phyloP scores from a whole-genome alignment of 768 basidiomycete genomes.

The Rickenella mellea region DNA sequence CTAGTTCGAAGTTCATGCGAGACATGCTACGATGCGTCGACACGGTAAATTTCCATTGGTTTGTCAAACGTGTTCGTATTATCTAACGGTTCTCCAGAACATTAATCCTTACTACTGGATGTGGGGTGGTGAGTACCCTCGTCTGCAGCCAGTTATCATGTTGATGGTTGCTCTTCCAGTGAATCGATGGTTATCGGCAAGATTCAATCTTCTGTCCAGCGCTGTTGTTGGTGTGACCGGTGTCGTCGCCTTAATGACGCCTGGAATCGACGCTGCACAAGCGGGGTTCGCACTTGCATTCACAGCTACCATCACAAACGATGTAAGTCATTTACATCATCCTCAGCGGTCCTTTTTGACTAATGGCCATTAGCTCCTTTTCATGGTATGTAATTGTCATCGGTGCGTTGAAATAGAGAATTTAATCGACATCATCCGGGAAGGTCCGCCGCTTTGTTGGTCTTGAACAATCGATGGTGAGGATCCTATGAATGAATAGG shows the following conservation, averaged over 20 bases:
- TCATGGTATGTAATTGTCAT: conserved; percentile 34
- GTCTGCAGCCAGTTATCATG: conserved; percentile 12
- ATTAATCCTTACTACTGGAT: conserved; percentile 82
- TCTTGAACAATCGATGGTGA: conserved; percentile 86
- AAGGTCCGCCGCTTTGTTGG: conserved; percentile 75
- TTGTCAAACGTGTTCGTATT: not conserved
- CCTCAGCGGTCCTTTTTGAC: not conserved
- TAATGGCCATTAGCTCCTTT: conserved; percentile 36
- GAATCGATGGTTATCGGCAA: conserved; percentile 83
- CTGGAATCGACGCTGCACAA: conserved; percentile 66
- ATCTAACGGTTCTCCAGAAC: conserved; percentile 24
- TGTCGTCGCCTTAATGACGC: conserved; percentile 54
- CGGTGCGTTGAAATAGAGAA: too few relatives aligned
- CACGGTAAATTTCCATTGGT: conserved; percentile 38
- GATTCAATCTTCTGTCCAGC: conserved; percentile 76
- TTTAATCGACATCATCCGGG: too few relatives aligned
- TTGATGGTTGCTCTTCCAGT: conserved; percentile 31
- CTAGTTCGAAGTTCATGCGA: conserved; percentile 74
- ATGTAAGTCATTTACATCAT: conserved; percentile 29
- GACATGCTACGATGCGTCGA: conserved; percentile 80
- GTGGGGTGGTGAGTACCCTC: conserved; percentile 90
- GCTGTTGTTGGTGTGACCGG: conserved; percentile 67
- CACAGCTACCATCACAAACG: conserved; percentile 63
- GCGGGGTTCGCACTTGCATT: conserved; percentile 87
- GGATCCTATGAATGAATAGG: conserved; percentile 2